Percentiles rank a stretch among this genome's conserved stretches.
These are phyloP conservation scores for Potentilla sterilis DNA, from an alignment of 306 rosid genomes.

Conservation along the genomic window DNA sequence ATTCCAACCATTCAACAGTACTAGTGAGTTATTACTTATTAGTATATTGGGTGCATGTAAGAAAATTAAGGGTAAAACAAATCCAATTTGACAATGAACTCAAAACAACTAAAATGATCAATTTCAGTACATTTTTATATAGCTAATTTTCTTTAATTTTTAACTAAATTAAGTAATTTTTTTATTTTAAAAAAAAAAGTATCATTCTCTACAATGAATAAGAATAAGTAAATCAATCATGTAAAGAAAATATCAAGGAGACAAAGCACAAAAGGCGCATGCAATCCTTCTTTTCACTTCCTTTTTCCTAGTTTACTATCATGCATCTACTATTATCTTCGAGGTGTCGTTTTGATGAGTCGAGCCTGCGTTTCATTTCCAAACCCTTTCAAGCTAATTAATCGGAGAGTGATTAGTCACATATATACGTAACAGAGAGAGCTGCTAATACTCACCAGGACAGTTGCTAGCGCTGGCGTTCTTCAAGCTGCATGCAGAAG, in stretches of 20 bases:
- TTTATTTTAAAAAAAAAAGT: not conserved
- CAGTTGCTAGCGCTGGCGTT: slow-evolving; percentile 55
- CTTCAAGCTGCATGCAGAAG: slow-evolving; percentile 55
- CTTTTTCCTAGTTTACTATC: not conserved
- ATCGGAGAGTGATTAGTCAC: not conserved
- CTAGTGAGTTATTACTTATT: too few relatives aligned
- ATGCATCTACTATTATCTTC: not conserved
- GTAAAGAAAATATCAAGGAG: not conserved
- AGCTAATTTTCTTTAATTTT: not conserved
- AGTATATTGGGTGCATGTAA: too few relatives aligned
- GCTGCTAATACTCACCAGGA: slow-evolving; percentile 52
- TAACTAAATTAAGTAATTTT: not conserved
- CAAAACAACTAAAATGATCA: not conserved
- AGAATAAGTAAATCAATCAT: not conserved
- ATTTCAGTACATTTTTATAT: not conserved
- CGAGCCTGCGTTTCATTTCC: not conserved
- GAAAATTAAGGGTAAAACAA: too few relatives aligned
- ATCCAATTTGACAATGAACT: not conserved
- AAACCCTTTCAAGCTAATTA: not conserved
- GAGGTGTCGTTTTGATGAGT: not conserved
- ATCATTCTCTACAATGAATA: not conserved
- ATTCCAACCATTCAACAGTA: not conserved
- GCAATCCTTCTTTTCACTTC: not conserved
- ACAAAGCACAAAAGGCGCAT: not conserved
- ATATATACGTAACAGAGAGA: not conserved